These are phyloP conservation scores for Nakaseomyces sp. DNA, from an alignment of 1,139 yeast genomes.

Conservation along the genomic window DNA sequence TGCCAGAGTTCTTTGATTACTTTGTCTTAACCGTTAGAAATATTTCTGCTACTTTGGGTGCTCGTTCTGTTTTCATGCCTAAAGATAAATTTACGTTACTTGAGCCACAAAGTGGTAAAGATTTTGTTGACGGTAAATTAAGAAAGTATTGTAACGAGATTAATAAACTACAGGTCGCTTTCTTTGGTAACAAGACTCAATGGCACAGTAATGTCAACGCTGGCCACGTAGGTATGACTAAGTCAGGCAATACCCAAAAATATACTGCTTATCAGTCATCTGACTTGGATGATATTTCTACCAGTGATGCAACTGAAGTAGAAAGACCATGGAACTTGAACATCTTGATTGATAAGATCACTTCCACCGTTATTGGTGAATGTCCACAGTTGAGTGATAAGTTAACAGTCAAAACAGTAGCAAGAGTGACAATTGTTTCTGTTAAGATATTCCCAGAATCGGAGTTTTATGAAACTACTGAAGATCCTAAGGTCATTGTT, in stretches of 20 bases:
- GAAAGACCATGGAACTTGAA: constrained; percentile 24
- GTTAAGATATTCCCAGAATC: constrained; percentile 27
- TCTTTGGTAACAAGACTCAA: constrained; percentile 23
- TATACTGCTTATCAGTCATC: constrained; percentile 24
- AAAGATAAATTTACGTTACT: constrained; percentile 33
- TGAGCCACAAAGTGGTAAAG: constrained; percentile 35
- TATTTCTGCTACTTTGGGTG: constrained; percentile 40
- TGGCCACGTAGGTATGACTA: constrained; percentile 17
- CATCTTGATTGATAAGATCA: constrained; percentile 18
- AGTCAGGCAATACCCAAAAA: constrained; percentile 13
- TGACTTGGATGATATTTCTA: constrained; percentile 30
- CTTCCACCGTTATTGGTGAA: constrained; percentile 30
- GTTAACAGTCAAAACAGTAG: constrained; percentile 29
- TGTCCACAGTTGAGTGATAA: constrained; percentile 24
- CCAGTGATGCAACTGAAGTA: constrained; percentile 22
- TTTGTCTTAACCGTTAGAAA: constrained; percentile 32
- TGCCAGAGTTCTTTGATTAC: constrained; percentile 44
- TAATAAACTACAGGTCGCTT: constrained; percentile 21
- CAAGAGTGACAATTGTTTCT: constrained; percentile 24
- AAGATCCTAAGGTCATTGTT: constrained; percentile 30
- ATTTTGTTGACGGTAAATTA: constrained; percentile 37
- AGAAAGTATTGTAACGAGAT: constrained; percentile 32
- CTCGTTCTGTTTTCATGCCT: constrained; percentile 53
- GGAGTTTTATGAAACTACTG: constrained; percentile 15
- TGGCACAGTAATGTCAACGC: constrained; percentile 21